These are phyloP conservation scores for Corymbia maculata DNA, from an alignment of 345 rosid genomes.

Conservation along the genomic window DNA sequence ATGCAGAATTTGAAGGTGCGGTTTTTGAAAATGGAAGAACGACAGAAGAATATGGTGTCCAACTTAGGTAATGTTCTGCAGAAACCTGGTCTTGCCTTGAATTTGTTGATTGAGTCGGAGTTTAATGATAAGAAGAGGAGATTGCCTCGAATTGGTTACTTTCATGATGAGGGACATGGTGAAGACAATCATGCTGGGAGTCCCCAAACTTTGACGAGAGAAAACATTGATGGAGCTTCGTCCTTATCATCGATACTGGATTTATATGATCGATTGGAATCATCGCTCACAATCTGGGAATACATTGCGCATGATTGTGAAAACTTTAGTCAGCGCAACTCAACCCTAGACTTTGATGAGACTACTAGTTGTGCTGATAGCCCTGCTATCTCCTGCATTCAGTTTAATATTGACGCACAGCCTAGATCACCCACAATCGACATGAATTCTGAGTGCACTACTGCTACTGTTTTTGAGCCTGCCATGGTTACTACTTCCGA, in stretches of 20 bases:
- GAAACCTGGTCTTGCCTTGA: constrained; percentile 55
- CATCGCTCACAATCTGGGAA: constrained; percentile 67
- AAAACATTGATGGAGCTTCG: constrained; percentile 15
- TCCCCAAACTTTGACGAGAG: constrained; percentile 20
- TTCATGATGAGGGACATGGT: constrained; percentile 16
- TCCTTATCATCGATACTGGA: constrained; percentile 30
- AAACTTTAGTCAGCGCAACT: constrained; percentile 7
- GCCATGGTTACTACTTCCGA: neutral
- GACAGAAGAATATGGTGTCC: constrained; percentile 46
- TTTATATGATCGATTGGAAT: constrained; percentile 53
- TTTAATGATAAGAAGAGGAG: constrained; percentile 63
- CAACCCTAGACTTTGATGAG: constrained; percentile 54
- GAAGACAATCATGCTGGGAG: constrained; percentile 27
- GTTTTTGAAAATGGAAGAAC: constrained; percentile 44
- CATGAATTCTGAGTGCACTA: constrained; percentile 60
- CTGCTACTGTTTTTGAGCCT: neutral
- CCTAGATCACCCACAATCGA: constrained; percentile 59
- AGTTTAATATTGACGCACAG: constrained; percentile 27
- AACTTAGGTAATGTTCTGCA: constrained; percentile 38
- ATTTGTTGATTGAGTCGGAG: constrained; percentile 39
- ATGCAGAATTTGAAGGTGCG: constrained; percentile 55
- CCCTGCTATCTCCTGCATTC: constrained; percentile 41
- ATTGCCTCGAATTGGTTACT: constrained; percentile 37
- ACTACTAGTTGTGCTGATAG: constrained; percentile 68
- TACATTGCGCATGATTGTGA: constrained; percentile 29